Evolutionary conservation across 163 green algal species (phyloP).

Genomic region (Scenedesmus sp.): DNA sequence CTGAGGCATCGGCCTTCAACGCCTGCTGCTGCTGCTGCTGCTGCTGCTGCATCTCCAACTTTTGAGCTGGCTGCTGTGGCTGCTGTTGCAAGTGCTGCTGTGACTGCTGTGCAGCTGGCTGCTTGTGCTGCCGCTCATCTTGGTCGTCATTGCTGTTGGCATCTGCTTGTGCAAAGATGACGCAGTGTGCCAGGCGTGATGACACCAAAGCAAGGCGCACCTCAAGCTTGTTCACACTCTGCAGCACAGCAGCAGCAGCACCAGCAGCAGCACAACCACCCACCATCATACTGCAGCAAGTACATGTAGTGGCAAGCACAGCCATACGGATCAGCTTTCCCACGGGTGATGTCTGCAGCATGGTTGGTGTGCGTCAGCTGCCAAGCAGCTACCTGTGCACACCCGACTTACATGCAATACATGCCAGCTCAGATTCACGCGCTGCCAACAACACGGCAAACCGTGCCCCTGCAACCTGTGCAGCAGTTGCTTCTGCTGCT

Average conservation of each 20-base stretch:
- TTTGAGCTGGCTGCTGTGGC: neutral
- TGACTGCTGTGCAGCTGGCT: neutral
- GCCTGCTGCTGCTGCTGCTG: slow-evolving; percentile 13
- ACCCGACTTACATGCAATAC: too few species aligned
- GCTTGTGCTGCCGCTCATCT: neutral
- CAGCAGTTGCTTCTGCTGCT: too few species aligned
- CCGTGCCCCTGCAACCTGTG: too few species aligned
- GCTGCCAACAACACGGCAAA: too few species aligned
- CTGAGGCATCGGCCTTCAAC: neutral
- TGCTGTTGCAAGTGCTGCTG: neutral
- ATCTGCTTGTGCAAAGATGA: slow-evolving; percentile 53
- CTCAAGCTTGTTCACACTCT: slow-evolving; percentile 51
- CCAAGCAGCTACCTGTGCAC: too few species aligned
- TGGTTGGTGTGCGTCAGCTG: neutral
- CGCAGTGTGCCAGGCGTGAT: slow-evolving; percentile 46
- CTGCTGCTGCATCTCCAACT: neutral
- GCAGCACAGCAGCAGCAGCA: neutral
- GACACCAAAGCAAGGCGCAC: slow-evolving; percentile 64
- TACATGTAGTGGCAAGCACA: neutral
- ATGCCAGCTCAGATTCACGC: too few species aligned
- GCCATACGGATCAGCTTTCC: neutral
- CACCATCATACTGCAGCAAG: too few species aligned
- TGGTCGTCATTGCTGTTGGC: neutral
- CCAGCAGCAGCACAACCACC: neutral
- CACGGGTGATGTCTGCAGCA: neutral